These are phyloP conservation scores for Marchantia paleacea DNA, from an alignment of 225 moss, liverwort and hornwort species.

Conservation along the genomic window DNA sequence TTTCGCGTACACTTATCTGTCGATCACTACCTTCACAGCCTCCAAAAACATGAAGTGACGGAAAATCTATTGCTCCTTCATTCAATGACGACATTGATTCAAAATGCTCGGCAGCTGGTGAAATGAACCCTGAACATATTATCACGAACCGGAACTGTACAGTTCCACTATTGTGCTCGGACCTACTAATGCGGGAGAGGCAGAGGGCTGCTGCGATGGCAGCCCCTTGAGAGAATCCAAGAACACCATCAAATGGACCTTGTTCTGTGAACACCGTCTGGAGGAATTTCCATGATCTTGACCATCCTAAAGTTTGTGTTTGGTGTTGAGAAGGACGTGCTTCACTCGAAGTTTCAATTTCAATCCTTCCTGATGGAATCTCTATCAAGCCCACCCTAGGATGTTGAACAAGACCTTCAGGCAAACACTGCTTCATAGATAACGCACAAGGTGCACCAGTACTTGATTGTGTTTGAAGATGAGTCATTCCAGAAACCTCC, in stretches of 20 bases:
- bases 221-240: constrained; percentile 98
- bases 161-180: background rate
- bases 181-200: constrained; percentile 23
- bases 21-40: constrained; percentile 51
- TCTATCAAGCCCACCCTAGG: background rate
- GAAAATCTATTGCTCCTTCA: constrained; percentile 49
- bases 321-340: constrained; percentile 44
- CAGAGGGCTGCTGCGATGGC: constrained; percentile 75
- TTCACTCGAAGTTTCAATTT: background rate
- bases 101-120: constrained; percentile 42
- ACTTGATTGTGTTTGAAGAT: background rate
- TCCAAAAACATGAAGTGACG: constrained; percentile 85
- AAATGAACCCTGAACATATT: constrained; percentile 84
- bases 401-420: background rate
- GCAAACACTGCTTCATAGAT: background rate
- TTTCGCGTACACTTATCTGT: constrained; percentile 55
- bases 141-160: constrained; percentile 69
- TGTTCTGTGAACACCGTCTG: constrained; percentile 53
- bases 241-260: constrained; percentile 89
- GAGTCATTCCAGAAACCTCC: background rate
- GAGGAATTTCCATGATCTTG: constrained; percentile 60
- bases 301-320: constrained; percentile 81
- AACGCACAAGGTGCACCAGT: background rate
- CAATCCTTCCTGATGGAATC: background rate
- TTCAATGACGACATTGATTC: constrained; percentile 16